Conservation (phyloP, 1,139 yeast species). For the Blastobotrys apis region DNA sequence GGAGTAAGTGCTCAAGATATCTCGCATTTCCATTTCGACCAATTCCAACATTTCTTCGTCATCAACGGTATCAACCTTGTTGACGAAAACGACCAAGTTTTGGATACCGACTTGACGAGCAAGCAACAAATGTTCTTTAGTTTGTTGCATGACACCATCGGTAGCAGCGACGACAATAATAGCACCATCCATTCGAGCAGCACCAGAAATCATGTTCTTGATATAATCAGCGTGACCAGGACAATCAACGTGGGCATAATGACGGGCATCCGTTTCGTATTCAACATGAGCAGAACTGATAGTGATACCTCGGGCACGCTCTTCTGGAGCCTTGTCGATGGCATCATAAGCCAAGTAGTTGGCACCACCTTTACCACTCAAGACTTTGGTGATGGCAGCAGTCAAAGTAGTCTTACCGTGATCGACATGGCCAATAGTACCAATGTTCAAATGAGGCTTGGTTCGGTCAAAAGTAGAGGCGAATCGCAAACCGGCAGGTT, state of each 20-base stretch:
- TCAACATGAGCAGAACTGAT: slow-evolving; percentile 97
- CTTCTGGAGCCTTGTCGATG: slow-evolving; percentile 98
- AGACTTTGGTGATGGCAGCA: slow-evolving; percentile 96
- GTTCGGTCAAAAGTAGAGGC: slow-evolving; percentile 30
- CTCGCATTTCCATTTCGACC: slow-evolving; percentile 99
- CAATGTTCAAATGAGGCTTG: slow-evolving; percentile 94
- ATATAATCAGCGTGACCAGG: slow-evolving; percentile 99
- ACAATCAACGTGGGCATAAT: slow-evolving; percentile 95
- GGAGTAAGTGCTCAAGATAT: slow-evolving; percentile 81
- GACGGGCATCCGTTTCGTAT: slow-evolving; percentile 77
- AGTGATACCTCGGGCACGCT: slow-evolving; percentile 99
- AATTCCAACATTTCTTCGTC: slow-evolving; percentile 99
- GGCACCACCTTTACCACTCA: slow-evolving; percentile 87
- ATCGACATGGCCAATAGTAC: slow-evolving; percentile 96
- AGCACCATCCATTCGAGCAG: slow-evolving; percentile 99
- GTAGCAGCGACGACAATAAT: slow-evolving; percentile 98
- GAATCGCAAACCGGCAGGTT: slow-evolving; percentile 12
- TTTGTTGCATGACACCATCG: slow-evolving; percentile 99
- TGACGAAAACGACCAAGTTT: slow-evolving; percentile 92
- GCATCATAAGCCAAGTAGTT: slow-evolving; percentile 86
- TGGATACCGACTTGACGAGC: slow-evolving; percentile 99
- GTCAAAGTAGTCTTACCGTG: slow-evolving; percentile 98
- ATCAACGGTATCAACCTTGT: slow-evolving; percentile 95
- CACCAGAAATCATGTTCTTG: slow-evolving; percentile 99
- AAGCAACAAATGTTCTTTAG: slow-evolving; percentile 95